Base-by-base conservation (phyloP, 2,329 filamentous ascomycete species). In the Chrysoporthe cubensis region DNA sequence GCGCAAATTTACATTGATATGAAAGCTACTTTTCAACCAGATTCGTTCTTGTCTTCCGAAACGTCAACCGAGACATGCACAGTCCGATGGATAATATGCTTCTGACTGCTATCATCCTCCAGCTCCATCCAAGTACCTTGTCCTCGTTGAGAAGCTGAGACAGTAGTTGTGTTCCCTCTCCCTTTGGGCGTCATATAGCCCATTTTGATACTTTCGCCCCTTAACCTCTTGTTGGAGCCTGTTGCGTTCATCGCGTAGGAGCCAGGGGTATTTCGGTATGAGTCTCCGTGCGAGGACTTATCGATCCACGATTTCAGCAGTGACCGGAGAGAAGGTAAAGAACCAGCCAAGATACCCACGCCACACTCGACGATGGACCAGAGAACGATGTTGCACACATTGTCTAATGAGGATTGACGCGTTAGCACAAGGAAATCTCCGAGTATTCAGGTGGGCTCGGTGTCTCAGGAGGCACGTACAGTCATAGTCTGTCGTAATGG, bases 281-380 rank as follows among this genome's bases (percentile, higher is more conserved):
- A 56, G 34, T 44, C 40, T 18, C 57, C 64, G 3, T 42, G 56
- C 13, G 58, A 43, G 2, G 64, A 62, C 57, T 66, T 66, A 6
- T 66, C 64, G 37, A 66, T 60, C 64, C 64, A 66, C 18, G 64
- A 56, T 43, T 66, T 66, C 16, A 66, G 57, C 21, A 66, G 37
- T 43, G 64, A 44, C 16, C 64, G 64, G 8, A 66, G 64, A 14
- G 64, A 66, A 9, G 64, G 64, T 34, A 66, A 26, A 37, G 64
- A 66, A 7, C 64, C 64, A 16, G 57, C 58, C n/a, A 66, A 8
- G 16, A 66, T 66, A 16, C 64, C 64, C n/a, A 66, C 26, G 8
- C 64, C 57, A 14, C 57, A 66, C 37, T 66, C 64, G n/a, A 66
- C 26, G 21, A 66, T 66, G 9, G 64, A 66, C 64, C 64, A 66